Evolutionary conservation across 1,139 yeast species (phyloP).

Genomic region (Nakaseomyces glabratus): DNA sequence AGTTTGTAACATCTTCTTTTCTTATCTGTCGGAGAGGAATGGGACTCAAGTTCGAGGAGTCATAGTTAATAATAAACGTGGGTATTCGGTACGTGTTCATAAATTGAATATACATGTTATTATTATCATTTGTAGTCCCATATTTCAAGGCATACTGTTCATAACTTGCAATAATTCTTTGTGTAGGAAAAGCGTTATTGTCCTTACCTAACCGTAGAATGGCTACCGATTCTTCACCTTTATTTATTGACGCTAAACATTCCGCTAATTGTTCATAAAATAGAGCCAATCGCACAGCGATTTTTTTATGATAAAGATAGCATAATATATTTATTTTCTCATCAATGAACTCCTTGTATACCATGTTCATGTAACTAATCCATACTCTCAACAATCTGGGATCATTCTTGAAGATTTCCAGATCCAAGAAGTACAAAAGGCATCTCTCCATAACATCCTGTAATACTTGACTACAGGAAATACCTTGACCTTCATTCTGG

Average conservation of each 20-base stretch:
- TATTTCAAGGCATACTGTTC: constrained; percentile 40
- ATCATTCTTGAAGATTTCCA: constrained; percentile 65
- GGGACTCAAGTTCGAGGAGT: too few species aligned
- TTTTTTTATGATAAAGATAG: constrained; percentile 63
- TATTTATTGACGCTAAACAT: constrained; percentile 44
- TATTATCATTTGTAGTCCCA: background rate
- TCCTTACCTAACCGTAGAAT: constrained; percentile 56
- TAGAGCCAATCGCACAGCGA: constrained; percentile 58
- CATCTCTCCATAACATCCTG: constrained; percentile 56
- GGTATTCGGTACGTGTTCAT: background rate
- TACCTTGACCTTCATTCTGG: background rate
- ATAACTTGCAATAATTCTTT: constrained; percentile 44
- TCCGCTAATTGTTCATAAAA: constrained; percentile 79
- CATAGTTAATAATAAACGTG: too few species aligned
- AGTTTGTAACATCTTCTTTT: too few species aligned
- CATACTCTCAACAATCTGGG: constrained; percentile 72
- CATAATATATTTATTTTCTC: constrained; percentile 42
- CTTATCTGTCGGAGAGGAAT: too few species aligned
- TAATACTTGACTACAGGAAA: constrained; percentile 39
- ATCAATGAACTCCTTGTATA: background rate
- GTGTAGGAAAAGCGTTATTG: constrained; percentile 54
- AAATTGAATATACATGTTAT: background rate
- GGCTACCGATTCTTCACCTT: constrained; percentile 50
- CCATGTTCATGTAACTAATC: constrained; percentile 34
- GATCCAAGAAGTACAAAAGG: constrained; percentile 60